phyloP scores from a whole-genome alignment of 768 basidiomycete species.

The Termitomyces eurrhizus region DNA sequence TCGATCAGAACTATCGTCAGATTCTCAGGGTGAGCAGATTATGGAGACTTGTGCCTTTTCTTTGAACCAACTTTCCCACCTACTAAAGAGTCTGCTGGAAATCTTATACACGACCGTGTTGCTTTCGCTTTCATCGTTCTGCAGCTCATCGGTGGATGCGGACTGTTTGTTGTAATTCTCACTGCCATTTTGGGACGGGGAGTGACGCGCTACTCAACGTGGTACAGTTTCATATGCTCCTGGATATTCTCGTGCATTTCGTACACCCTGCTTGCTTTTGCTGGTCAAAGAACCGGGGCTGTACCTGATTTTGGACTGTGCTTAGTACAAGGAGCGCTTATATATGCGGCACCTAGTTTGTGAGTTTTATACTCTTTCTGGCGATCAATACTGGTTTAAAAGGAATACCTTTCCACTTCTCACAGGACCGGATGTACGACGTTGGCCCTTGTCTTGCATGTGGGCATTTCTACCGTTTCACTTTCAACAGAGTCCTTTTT shows the following conservation, averaged over 20 bases:
- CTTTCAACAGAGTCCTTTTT: neutral
- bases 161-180: constrained; percentile 21
- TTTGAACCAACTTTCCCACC: too few species aligned
- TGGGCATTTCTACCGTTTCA: constrained; percentile 8
- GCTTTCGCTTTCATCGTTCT: constrained; percentile 25
- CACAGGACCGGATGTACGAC: constrained; percentile 25
- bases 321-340: constrained; percentile 24
- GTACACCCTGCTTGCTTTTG: constrained; percentile 27
- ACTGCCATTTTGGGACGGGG: constrained; percentile 23
- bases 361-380: constrained; percentile 12
- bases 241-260: constrained; percentile 28
- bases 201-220: constrained; percentile 29
- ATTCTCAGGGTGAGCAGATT: constrained; percentile 6
- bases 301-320: constrained; percentile 22
- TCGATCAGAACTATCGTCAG: neutral
- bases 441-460: constrained; percentile 26
- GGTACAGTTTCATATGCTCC: constrained; percentile 27
- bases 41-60: neutral
- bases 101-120: constrained; percentile 12
- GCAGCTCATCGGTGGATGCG: constrained; percentile 23
- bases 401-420: neutral
- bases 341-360: constrained; percentile 30
- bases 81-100: neutral
- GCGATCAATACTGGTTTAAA: too few species aligned
- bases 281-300: constrained; percentile 26